These are phyloP conservation scores for Ganoderma leucocontextum DNA, from an alignment of 1,284 basidiomycete genomes.

Conservation along the genomic window DNA sequence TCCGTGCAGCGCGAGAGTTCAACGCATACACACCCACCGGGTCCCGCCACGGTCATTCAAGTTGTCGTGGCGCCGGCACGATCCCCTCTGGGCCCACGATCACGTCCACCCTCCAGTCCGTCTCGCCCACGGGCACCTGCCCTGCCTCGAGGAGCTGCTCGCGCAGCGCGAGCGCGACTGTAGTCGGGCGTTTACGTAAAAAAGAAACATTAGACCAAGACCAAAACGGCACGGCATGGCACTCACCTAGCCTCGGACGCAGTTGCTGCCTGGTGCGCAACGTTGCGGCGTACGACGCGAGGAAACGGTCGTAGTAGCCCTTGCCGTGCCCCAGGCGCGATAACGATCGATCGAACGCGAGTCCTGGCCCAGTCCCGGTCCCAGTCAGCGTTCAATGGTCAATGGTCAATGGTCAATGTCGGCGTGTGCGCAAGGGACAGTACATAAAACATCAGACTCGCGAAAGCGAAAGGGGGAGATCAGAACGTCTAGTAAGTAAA, in stretches of 20 bases:
- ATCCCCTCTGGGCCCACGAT: slow-evolving; percentile 64
- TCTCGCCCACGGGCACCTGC: slow-evolving; percentile 61
- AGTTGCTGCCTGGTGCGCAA: slow-evolving; percentile 16
- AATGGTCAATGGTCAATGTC: background rate
- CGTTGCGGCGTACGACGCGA: slow-evolving; percentile 56
- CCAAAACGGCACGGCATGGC: background rate
- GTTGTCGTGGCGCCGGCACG: slow-evolving; percentile 18
- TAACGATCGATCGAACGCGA: slow-evolving; percentile 78
- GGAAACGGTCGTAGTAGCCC: slow-evolving; percentile 82
- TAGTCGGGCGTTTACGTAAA: background rate
- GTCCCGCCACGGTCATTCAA: too few relatives aligned
- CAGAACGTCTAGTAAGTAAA: background rate
- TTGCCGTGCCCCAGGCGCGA: slow-evolving; percentile 82
- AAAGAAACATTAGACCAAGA: background rate
- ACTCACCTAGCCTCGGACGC: slow-evolving; percentile 30
- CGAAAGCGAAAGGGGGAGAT: background rate
- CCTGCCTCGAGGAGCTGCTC: slow-evolving; percentile 69
- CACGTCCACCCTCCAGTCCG: slow-evolving; percentile 75
- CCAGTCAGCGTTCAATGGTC: background rate
- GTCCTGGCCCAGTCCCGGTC: slow-evolving; percentile 50
- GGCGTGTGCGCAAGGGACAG: too few relatives aligned
- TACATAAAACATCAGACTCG: background rate
- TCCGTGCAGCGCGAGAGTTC: background rate
- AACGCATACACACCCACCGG: too few relatives aligned
- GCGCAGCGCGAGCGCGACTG: slow-evolving; percentile 70